Base-by-base conservation (phyloP, 345 rosid species). In the Murraya koenigii region DNA sequence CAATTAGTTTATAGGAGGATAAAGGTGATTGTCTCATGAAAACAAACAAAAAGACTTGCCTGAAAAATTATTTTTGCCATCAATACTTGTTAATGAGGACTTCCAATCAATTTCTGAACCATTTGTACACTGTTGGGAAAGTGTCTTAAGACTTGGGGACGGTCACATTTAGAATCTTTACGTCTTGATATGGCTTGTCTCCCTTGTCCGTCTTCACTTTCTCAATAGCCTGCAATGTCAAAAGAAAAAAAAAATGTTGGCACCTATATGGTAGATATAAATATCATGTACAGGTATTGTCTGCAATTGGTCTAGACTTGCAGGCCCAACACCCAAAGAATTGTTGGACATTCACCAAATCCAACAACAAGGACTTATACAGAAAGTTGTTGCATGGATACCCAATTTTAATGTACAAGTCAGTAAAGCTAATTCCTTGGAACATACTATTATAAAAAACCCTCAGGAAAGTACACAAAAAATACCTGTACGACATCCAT, bases 401-500 rank as follows among this genome's bases (percentile, higher is more conserved):
- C 30, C 67, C 32, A 25, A 39, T 26, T 4, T 26, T 15, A 23
- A 39, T 17, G 7, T 28, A 28, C 30, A 17, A 22, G 47, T 67
- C 41, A 41, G 20, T 32, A 17, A 8, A n/a, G 79, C 33, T 17
- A 55, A 55, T 55, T 11, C 17, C 25, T 26, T 6, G 62, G 36
- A 64, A 67, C n/a, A 36, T 17, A 23, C 2, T n/a, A 15, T 30
- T 47, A 49, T 44, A 25, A 60, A 72, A 15, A 26, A 59, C 5
- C 14, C 6, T 67, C 15, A 32, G 8, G 25, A n/a, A 71, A 25
- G 60, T 52, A 68, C 30, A 75, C 17, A 59, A 10, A 70, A 55
- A 38, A 35, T 90, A 93, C 99, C 98, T 96, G 99, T 59, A 97
- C 97, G 22, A 93, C 98, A 69, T 97, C 99, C 98, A 97, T 97